phyloP scores from a whole-genome alignment of 2,329 filamentous ascomycete genomes.

The Tolypocladium cylindrosporum region DNA sequence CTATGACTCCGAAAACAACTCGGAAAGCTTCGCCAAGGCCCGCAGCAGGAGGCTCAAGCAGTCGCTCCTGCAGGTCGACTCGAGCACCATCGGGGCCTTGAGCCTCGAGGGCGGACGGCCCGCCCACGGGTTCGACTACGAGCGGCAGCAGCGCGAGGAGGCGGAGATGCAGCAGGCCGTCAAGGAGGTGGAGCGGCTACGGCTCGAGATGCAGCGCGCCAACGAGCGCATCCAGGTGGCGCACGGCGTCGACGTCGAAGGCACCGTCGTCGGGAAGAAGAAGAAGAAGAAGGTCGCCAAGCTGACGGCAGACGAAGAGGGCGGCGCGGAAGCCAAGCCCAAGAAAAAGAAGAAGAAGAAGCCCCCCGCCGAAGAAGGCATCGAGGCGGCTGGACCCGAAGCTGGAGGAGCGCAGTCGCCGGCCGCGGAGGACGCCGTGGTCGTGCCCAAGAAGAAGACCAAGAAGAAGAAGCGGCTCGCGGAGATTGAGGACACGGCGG shows the following conservation, averaged over 20 bases:
- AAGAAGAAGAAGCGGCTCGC: conserved; percentile 31
- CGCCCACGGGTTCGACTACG: conserved; percentile 40
- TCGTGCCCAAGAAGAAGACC: conserved; percentile 37
- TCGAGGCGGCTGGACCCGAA: background rate
- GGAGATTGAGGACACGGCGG: conserved; percentile 16
- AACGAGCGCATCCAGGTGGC: conserved; percentile 66
- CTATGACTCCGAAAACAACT: conserved; percentile 45
- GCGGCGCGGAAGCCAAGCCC: conserved; percentile 25
- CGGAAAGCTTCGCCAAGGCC: conserved; percentile 37
- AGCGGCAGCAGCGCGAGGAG: conserved; percentile 65
- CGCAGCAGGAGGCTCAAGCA: conserved; percentile 45
- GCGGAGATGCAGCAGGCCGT: conserved; percentile 82
- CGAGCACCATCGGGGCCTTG: conserved; percentile 66
- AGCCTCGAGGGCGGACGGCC: conserved; percentile 47
- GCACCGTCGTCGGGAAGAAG: conserved; percentile 56
- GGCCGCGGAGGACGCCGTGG: conserved; percentile 5
- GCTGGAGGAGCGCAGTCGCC: background rate
- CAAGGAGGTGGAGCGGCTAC: conserved; percentile 75
- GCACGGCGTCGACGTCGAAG: conserved; percentile 56
- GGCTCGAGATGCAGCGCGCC: conserved; percentile 81
- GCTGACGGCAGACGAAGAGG: conserved; percentile 12
- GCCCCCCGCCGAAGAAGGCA: background rate
- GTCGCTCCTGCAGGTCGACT: conserved; percentile 73
- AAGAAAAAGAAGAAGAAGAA: conserved; percentile 30
- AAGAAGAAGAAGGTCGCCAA: conserved; percentile 56